Evolutionary conservation across 2,329 filamentous ascomycete species (phyloP), one percentile per base, ranked within the genome.

Genomic region (Alternaria consortialis): DNA sequence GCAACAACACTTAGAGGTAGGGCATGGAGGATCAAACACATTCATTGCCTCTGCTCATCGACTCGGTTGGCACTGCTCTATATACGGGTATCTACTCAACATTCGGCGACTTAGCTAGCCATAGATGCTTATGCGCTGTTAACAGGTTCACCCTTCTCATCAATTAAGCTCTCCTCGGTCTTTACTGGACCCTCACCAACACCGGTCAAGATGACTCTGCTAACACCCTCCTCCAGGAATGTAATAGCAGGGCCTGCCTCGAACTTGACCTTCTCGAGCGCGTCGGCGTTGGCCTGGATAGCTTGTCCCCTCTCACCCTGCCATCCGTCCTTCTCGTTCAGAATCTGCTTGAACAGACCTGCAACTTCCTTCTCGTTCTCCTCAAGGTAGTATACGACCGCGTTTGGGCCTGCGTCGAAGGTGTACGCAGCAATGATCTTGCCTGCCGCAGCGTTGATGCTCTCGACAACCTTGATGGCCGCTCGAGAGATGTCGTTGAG

Each of bases 371-470:
- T 85, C 64, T 89, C 86, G 69, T 97, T 87, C 83, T 94, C 85
- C 76, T 94, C 91, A 40, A 94, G 86, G 76, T 97, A 98, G 84
- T 99, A 99, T 52, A 99, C 88, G 52, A 99, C 96, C 40, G 93
- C 93, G 81, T 99, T 99, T 56, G 95, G 95, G 53, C 95, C 95
- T 0, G 95, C 95, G 76, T 99, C 95, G 74, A 98, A 99, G 0
- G 95, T 99, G 80, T 99, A 99, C 4, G 95, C 95, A 4, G 92
- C 93, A 17, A 98, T 86, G 0, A 87, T 89, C 81, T 88, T 90
- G 55, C 92, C 93, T 5, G 91, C 92, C 25, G 86, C 85, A 55
- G 85, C 85, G 76, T 99, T 99, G 82, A 98, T 92, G 69, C 89
- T 86, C 82, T 99, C 93, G 31, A 97, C 94, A 15, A 93, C 89